Evolutionary conservation across 129 eudicot species (phyloP), one percentile per base, ranked within the genome.

Genomic region (Deinandra increscens): DNA sequence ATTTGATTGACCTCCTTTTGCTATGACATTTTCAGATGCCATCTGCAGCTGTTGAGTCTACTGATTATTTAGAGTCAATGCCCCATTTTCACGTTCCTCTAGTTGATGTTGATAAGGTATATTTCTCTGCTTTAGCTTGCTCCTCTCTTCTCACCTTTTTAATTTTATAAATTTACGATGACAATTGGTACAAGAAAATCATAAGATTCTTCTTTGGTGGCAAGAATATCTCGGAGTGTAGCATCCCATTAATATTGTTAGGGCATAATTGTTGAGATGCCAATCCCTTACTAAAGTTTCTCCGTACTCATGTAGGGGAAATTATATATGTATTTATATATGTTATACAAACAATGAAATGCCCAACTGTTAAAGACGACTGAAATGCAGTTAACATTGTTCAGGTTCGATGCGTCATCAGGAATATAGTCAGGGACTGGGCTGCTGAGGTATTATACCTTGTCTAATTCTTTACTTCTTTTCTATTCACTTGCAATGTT

Each of bases 361-460:
- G 20, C 33, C 6, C 20, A 45, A 62, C 9, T 71, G 14, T 31
- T 66, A 44, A 44, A 60, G 41, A 43, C 31, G 22, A 60, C 76
- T 60, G 36, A 60, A 59, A 9, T 44, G 46, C 44, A 31, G 60
- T 71, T 60, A 17, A 29, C 41, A n/a, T 12, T 58, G 64, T 58
- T 62, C 81, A 91, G 97, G 97, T 91, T 80, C 91, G 96, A 65
- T 92, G 96, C 72, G 85, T 92, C 61, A 86, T 92, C 75, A 81
- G 96, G 75, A 92, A 92, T 70, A 86, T 92, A 58, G 96, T 89
- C 26, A 79, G 98, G 81, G 98, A 92, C 82, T 92, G 98, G 98
- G 96, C 96, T n/a, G 55, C 87, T 49, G 98, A 92, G 96, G 98
- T 92, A 80, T 74, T 70, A n/a, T n/a, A n/a, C 49, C 23, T 39